Percentiles rank a stretch among this genome's conserved stretches.
These are phyloP conservation scores for Casuarina cunninghamiana DNA, from an alignment of 306 rosid genomes.

Conservation along the genomic window DNA sequence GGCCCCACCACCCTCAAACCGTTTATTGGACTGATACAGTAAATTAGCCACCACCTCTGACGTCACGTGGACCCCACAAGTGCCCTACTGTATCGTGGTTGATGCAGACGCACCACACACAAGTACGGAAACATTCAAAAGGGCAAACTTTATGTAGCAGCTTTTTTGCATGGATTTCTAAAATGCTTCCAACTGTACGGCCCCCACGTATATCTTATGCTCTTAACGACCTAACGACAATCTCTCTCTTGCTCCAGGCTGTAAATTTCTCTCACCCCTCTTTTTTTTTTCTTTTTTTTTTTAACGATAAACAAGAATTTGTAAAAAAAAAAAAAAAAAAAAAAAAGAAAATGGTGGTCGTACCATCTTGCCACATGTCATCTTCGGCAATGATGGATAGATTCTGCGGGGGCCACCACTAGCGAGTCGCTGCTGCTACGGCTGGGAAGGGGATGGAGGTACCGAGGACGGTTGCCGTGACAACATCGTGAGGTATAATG, in stretches of 20 bases:
- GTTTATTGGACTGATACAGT: background rate
- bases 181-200: slow-evolving; percentile 36
- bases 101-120: slow-evolving; percentile 20
- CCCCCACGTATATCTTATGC: slow-evolving; percentile 13
- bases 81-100: slow-evolving; percentile 4
- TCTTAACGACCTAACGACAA: slow-evolving; percentile 19
- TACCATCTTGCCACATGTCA: background rate
- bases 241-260: background rate
- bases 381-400: background rate
- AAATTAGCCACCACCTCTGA: background rate
- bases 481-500: background rate
- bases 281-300: background rate
- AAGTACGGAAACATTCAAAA: slow-evolving; percentile 2
- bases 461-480: background rate
- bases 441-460: background rate
- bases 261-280: background rate
- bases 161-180: slow-evolving; percentile 24
- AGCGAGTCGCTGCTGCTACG: slow-evolving; percentile 25
- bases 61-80: background rate
- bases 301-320: background rate
- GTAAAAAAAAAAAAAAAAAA: background rate
- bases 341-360: background rate
- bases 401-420: slow-evolving; percentile 10
- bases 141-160: background rate
- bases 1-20: too few relatives aligned